Evolutionary conservation across 1,139 yeast species (phyloP), one percentile per base, ranked within the genome.

Genomic region (Yamadazyma kanchanaburiensis): DNA sequence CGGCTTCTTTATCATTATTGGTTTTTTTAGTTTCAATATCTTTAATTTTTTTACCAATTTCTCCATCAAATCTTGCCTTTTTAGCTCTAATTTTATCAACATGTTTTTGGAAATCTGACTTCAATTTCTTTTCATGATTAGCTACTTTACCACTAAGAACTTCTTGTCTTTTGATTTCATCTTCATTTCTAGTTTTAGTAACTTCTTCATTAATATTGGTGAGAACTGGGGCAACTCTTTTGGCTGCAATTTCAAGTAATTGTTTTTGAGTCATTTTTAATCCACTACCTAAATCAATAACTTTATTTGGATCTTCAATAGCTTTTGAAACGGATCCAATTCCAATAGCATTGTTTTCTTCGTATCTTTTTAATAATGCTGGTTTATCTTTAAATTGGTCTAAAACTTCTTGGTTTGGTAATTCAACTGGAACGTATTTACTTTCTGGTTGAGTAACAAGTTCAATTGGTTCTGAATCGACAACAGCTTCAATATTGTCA

Each of bases 161-260:
- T 28, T 64, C 63, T 41, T 67, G 63, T 39, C 64, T 60, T 36
- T 61, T 64, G 39, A 63, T 66, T 39, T 64, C 69, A 47, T 69
- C 75, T 42, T 67, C 74, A 38, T 64, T 48, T 42, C 70, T 56
- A 24, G 73, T 65, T 42, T 67, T 66, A 31, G 59, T 54, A 30
- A 74, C 80, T 40, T 71, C 70, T 12, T 66, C 70, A 43, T 73
- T 71, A 46, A 74, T 73, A 40, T 55, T 62, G 25, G 68, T 59
- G 46, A 75, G 58, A 19, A 74, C 71, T 3, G 81, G 81, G 15
- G 76, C 74, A 23, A 75, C 77, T 44, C 80, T 64, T 41, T 59
- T 60, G 24, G 74, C 73, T 15, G 80, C 80, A 49, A 75, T 70
- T 28, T 66, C 80, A 42, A 73, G 60, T 42, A 75, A 66, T 50